Conservation (phyloP, 345 rosid species). For the Jatropha curcas region DNA sequence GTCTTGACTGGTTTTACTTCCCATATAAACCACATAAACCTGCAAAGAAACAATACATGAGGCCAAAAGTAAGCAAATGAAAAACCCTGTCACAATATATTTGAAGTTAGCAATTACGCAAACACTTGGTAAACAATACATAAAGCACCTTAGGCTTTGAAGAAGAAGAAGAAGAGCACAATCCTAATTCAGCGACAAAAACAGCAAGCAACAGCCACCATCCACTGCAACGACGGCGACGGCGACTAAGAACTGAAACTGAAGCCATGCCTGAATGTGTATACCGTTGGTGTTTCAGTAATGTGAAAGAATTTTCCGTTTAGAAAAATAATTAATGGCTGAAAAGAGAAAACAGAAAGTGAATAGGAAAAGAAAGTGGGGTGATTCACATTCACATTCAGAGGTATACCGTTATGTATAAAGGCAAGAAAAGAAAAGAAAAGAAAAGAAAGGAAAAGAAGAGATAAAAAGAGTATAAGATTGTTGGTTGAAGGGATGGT, state of each 20-base stretch:
- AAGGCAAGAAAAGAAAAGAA: no score
- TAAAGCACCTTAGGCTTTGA: constrained; percentile 16
- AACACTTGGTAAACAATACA: background rate
- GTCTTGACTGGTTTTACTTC: constrained; percentile 30
- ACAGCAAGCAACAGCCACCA: background rate
- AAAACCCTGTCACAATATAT: no score
- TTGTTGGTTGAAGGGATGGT: no score
- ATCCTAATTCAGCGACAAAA: background rate
- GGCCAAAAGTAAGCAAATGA: background rate
- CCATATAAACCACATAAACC: constrained; percentile 54
- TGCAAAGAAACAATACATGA: constrained; percentile 17
- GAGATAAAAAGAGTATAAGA: no score
- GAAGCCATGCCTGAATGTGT: no score
- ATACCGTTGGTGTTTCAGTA: no score
- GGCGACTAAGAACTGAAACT: no score
- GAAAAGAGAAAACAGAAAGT: background rate
- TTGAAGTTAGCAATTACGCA: background rate
- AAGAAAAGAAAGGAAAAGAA: no score
- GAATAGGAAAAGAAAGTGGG: background rate
- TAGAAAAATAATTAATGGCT: no score
- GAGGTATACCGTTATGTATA: no score
- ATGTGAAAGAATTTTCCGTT: no score
- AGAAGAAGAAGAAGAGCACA: constrained; percentile 9
- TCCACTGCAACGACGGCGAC: no score
- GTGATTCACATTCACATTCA: background rate